Percentiles rank a stretch among this genome's conserved stretches.
These are phyloP conservation scores for Cyclanthera cordifolia DNA, from an alignment of 306 rosid species.

Conservation along the genomic window DNA sequence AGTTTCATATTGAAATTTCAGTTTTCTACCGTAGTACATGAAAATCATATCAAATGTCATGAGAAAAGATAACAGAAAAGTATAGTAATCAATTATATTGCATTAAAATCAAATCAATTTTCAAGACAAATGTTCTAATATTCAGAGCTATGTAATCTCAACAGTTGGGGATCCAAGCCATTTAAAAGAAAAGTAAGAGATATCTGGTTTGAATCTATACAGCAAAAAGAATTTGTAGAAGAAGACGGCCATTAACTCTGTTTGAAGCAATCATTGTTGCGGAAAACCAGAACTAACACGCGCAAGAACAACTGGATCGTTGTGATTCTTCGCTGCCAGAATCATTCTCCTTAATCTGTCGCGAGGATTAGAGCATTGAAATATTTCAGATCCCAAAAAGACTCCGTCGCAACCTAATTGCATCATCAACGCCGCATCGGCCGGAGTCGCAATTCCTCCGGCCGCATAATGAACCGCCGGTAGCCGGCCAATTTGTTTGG, in stretches of 20 bases:
- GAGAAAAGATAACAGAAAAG: not conserved
- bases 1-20: too few relatives aligned
- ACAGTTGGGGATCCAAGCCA: not conserved
- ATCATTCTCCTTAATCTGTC: constrained; percentile 47
- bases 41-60: not conserved
- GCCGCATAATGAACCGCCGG: constrained; percentile 59
- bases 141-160: not conserved
- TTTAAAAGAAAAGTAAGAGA: not conserved
- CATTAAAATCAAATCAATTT: not conserved
- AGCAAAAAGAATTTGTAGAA: not conserved
- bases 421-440: constrained; percentile 77
- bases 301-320: constrained; percentile 46
- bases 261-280: not conserved
- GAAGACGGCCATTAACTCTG: not conserved
- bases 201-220: not conserved
- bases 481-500: constrained; percentile 52
- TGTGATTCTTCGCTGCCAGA: constrained; percentile 47
- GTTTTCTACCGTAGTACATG: too few relatives aligned
- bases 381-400: constrained; percentile 44
- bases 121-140: not conserved
- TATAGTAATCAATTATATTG: not conserved
- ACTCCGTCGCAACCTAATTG: constrained; percentile 80
- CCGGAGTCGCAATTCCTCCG: constrained; percentile 79
- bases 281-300: constrained; percentile 38
- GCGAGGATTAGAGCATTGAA: constrained; percentile 33